phyloP scores from a whole-genome alignment of 306 rosid species.

The Sesbania bispinosa region DNA sequence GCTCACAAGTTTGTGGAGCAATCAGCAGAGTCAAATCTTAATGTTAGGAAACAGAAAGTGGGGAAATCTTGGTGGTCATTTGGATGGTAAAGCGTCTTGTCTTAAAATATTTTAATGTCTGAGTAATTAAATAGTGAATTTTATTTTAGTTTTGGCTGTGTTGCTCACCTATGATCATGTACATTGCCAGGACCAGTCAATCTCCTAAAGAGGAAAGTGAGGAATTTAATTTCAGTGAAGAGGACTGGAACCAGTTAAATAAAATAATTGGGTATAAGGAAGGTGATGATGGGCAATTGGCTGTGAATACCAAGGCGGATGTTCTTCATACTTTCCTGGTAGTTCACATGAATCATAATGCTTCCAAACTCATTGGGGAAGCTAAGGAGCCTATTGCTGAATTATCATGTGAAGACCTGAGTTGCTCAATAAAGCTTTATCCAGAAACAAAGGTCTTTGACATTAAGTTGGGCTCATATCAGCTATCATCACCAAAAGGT shows the following conservation, averaged over 20 bases:
- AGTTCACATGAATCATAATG: constrained; percentile 86
- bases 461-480: constrained; percentile 80
- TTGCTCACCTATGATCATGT: constrained; percentile 13
- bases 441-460: constrained; percentile 86
- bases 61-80: constrained; percentile 87
- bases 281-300: constrained; percentile 55
- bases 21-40: constrained; percentile 52
- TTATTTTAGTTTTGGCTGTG: constrained; percentile 21
- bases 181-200: constrained; percentile 54
- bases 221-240: constrained; percentile 69
- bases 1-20: constrained; percentile 88
- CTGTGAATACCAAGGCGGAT: constrained; percentile 53
- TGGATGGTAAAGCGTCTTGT: constrained; percentile 59
- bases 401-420: constrained; percentile 83
- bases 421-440: constrained; percentile 78
- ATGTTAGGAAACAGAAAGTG: constrained; percentile 49
- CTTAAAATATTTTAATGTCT: constrained; percentile 9
- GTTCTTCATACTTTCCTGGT: constrained; percentile 71
- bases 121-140: background rate
- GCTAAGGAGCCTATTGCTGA: constrained; percentile 70
- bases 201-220: constrained; percentile 67
- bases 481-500: constrained; percentile 82
- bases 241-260: constrained; percentile 87
- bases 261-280: constrained; percentile 94
- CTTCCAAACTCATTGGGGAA: constrained; percentile 87